A percentile compares a stretch with the other conserved stretches of the same genome.
These are phyloP conservation scores for Ophioceras dolichostomum DNA, from an alignment of 2,329 filamentous ascomycete genomes.

Conservation along the genomic window DNA sequence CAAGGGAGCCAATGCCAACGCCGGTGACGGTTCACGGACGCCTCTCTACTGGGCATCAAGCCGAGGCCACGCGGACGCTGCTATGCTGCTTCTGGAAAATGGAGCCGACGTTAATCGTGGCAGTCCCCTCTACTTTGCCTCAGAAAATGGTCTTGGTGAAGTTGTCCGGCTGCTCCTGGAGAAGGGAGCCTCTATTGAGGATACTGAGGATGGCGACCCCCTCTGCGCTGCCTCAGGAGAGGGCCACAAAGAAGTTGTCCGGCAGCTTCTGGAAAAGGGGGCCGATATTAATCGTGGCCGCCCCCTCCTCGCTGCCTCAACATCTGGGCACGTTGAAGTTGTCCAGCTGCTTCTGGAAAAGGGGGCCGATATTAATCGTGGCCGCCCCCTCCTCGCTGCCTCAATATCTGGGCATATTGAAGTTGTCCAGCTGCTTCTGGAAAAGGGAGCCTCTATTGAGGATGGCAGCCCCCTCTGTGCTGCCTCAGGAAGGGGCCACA, in stretches of 20 bases:
- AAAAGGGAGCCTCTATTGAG: background rate
- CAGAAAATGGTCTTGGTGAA: background rate
- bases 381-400: too few species aligned
- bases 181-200: background rate
- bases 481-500: background rate
- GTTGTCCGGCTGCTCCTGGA: background rate
- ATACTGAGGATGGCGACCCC: background rate
- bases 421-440: background rate
- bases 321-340: background rate
- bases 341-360: background rate
- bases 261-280: background rate
- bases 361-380: background rate
- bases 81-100: background rate
- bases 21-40: background rate
- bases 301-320: background rate
- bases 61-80: background rate
- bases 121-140: background rate
- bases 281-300: background rate
- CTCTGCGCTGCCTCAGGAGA: background rate
- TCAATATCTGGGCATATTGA: background rate
- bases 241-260: background rate
- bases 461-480: background rate
- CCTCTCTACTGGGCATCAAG: background rate
- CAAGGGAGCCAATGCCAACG: background rate
- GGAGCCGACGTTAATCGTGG: background rate